Conservation (phyloP, 345 rosid genomes). For the Combretum micranthum region DNA sequence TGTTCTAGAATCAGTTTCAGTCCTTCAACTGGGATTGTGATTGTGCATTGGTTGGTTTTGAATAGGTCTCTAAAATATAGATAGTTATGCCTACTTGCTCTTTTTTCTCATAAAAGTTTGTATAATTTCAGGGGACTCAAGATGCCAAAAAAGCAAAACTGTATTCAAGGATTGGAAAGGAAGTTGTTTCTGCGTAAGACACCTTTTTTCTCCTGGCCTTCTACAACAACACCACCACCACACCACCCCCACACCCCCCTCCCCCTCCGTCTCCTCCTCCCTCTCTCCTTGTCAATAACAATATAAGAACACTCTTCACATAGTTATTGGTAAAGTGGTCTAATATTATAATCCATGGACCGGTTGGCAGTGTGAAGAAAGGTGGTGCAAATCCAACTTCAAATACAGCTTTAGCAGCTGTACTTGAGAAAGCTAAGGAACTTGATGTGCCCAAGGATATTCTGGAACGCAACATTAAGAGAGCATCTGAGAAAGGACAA, state of each 20-base stretch:
- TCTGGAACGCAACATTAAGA: constrained; percentile 84
- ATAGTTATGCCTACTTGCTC: neutral
- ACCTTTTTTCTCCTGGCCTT: neutral
- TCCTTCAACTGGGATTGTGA: neutral
- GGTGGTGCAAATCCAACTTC: constrained; percentile 77
- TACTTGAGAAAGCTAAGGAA: constrained; percentile 84
- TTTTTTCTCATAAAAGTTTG: constrained; percentile 14
- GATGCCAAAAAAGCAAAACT: constrained; percentile 83
- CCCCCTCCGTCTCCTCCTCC: no score
- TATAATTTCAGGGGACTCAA: constrained; percentile 61
- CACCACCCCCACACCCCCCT: no score
- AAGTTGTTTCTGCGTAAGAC: constrained; percentile 90
- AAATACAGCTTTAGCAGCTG: constrained; percentile 61
- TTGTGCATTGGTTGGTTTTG: constrained; percentile 3
- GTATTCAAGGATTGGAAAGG: constrained; percentile 72
- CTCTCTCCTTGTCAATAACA: neutral
- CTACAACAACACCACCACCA: no score
- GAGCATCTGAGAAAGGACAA: constrained; percentile 88
- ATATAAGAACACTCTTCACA: neutral
- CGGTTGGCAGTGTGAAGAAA: constrained; percentile 62
- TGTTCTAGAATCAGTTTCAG: no score
- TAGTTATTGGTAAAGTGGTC: neutral
- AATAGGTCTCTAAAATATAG: constrained; percentile 5
- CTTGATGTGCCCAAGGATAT: constrained; percentile 91
- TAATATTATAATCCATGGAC: neutral